Percentiles rank a stretch among this genome's conserved stretches.
Conservation (phyloP, 2,329 filamentous ascomycete genomes). For the Colletotrichum sp. region DNA sequence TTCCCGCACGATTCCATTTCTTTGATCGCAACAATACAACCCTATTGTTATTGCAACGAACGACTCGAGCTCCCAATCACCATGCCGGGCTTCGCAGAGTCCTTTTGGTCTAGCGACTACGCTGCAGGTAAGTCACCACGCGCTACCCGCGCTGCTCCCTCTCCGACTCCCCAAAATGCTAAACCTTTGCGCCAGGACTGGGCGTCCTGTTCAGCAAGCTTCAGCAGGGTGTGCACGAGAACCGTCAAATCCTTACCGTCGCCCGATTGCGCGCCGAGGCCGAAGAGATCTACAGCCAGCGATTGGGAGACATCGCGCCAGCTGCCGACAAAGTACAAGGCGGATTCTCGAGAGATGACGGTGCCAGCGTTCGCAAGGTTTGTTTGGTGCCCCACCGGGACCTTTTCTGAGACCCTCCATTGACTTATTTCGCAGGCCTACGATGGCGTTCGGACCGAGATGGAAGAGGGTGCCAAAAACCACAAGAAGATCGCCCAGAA, state of each 20-base stretch:
- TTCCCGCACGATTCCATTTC: neutral
- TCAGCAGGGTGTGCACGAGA: conserved; percentile 93
- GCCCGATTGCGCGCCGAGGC: conserved; percentile 95
- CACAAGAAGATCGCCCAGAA: conserved; percentile 97
- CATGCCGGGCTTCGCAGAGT: conserved; percentile 91
- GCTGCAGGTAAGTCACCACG: conserved; percentile 72
- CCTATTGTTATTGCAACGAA: conserved; percentile 1
- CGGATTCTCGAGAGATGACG: conserved; percentile 90
- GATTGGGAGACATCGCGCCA: conserved; percentile 80
- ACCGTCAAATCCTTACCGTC: conserved; percentile 90
- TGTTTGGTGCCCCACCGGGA: neutral
- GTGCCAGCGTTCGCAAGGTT: conserved; percentile 88
- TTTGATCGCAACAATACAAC: neutral
- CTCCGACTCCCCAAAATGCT: neutral
- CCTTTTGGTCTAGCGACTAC: conserved; percentile 98
- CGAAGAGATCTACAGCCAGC: conserved; percentile 86
- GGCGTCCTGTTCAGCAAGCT: conserved; percentile 96
- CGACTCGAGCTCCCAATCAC: conserved; percentile 32
- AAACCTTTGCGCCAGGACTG: conserved; percentile 59
- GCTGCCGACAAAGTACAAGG: conserved; percentile 81
- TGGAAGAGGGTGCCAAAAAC: conserved; percentile 87
- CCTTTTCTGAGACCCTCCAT: conserved; percentile 11
- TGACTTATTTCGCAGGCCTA: conserved; percentile 69
- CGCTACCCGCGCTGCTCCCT: neutral
- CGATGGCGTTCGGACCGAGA: conserved; percentile 89